These are phyloP conservation scores for Wickerhamomyces rabaulensis DNA, from an alignment of 805 yeast genomes.

Conservation along the genomic window DNA sequence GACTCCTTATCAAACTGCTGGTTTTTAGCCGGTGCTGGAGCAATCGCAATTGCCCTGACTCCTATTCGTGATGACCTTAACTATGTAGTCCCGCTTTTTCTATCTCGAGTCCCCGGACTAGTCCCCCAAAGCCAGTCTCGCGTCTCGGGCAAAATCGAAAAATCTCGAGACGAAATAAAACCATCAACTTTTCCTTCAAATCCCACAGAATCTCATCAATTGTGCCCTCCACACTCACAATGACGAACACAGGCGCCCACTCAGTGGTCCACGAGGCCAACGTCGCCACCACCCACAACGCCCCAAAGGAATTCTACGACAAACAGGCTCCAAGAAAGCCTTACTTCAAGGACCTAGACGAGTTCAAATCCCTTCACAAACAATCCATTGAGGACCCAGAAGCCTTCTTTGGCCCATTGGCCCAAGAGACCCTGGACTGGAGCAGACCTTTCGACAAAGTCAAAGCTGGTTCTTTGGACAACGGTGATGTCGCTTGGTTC, in stretches of 20 bases:
- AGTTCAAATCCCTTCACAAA: conserved; percentile 64
- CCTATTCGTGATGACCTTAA: not conserved
- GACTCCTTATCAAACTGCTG: not conserved
- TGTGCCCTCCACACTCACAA: not conserved
- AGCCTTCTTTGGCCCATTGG: conserved; percentile 72
- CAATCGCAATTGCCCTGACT: not conserved
- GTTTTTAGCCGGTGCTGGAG: not conserved
- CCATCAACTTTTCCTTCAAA: not conserved
- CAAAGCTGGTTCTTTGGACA: conserved; percentile 50
- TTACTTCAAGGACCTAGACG: conserved; percentile 37
- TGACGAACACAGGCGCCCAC: conserved; percentile 21
- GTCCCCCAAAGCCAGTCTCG: not conserved
- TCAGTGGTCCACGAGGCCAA: conserved; percentile 36
- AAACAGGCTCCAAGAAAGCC: conserved; percentile 32
- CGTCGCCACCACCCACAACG: conserved; percentile 25
- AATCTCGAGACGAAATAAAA: not conserved
- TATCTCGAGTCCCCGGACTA: not conserved
- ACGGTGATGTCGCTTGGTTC: conserved; percentile 92
- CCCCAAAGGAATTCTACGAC: conserved; percentile 35
- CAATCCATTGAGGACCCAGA: conserved; percentile 78
- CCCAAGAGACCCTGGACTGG: conserved; percentile 73
- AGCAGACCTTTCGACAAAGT: conserved; percentile 67
- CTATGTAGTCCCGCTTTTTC: not conserved
- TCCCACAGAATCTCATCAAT: not conserved
- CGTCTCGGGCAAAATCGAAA: not conserved